phyloP scores from a whole-genome alignment of 768 basidiomycete genomes.

The Suillus ampliporus region DNA sequence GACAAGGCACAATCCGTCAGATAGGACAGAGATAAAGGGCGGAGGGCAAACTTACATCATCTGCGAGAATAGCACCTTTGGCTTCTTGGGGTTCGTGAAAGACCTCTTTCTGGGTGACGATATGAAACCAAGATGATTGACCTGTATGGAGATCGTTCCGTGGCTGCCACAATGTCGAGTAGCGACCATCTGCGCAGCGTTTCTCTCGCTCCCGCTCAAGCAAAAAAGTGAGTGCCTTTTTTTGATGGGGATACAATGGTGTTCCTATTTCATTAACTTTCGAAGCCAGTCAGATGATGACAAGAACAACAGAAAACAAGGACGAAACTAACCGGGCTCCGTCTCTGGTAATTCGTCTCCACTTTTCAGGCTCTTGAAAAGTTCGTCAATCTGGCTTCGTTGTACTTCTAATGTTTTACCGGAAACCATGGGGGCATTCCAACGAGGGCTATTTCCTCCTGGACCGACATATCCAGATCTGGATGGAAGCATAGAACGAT shows the following conservation, averaged over 20 bases:
- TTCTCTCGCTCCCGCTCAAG: slow-evolving; percentile 84
- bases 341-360: slow-evolving; percentile 89
- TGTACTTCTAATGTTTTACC: slow-evolving; percentile 90
- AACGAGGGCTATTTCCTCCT: slow-evolving; percentile 48
- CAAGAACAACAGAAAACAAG: slow-evolving; percentile 21
- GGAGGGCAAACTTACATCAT: slow-evolving; percentile 74
- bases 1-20: slow-evolving; percentile 21
- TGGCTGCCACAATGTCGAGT: slow-evolving; percentile 75
- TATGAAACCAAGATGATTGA: slow-evolving; percentile 72
- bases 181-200: slow-evolving; percentile 58
- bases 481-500: slow-evolving; percentile 48
- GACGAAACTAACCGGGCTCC: slow-evolving; percentile 70
- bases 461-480: slow-evolving; percentile 47
- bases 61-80: slow-evolving; percentile 92
- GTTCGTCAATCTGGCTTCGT: slow-evolving; percentile 90
- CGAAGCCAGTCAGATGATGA: slow-evolving; percentile 20
- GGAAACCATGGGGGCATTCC: slow-evolving; percentile 60
- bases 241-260: slow-evolving; percentile 94
- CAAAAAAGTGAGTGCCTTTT: slow-evolving; percentile 95
- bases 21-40: slow-evolving; percentile 15
- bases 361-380: slow-evolving; percentile 87
- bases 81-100: slow-evolving; percentile 69
- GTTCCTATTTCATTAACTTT: slow-evolving; percentile 79
- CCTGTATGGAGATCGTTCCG: slow-evolving; percentile 54
- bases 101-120: slow-evolving; percentile 83